phyloP scores from a whole-genome alignment of 306 rosid species.

The Trichosanthes truncata region DNA sequence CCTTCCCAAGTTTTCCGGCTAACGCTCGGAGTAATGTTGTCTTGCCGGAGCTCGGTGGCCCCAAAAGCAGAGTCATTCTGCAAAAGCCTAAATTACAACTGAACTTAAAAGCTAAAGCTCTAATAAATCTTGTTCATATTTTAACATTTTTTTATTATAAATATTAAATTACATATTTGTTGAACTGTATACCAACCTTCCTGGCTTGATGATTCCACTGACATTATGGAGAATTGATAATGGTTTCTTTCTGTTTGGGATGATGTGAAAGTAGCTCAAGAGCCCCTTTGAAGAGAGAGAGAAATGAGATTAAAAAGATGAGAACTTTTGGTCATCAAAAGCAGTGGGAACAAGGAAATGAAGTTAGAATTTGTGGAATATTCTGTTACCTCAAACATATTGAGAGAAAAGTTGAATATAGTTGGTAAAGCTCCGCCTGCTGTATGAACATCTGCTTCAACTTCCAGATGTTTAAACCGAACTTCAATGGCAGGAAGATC shows the following conservation, averaged over 20 bases:
- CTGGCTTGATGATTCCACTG: constrained; percentile 37
- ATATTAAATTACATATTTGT: not conserved
- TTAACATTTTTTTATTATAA: not conserved
- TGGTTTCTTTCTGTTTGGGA: constrained; percentile 19
- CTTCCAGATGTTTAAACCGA: constrained; percentile 59
- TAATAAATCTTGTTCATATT: not conserved
- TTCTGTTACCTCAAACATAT: constrained; percentile 30
- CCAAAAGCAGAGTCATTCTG: constrained; percentile 78
- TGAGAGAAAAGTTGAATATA: constrained; percentile 47
- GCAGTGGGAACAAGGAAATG: not conserved
- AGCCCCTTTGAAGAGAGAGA: constrained; percentile 16
- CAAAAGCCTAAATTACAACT: constrained; percentile 2
- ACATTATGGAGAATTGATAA: constrained; percentile 24
- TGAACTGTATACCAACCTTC: constrained; percentile 17
- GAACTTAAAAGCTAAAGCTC: not conserved
- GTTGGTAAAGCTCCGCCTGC: constrained; percentile 87
- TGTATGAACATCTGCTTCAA: constrained; percentile 62
- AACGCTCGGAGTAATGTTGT: constrained; percentile 64
- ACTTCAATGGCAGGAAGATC: constrained; percentile 79
- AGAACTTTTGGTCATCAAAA: not conserved
- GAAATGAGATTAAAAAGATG: not conserved
- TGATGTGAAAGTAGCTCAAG: constrained; percentile 15
- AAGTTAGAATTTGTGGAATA: not conserved
- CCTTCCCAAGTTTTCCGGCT: constrained; percentile 58
- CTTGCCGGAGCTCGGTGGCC: constrained; percentile 91